A percentile compares a stretch with the other conserved stretches of the same genome.
Evolutionary conservation across 202 grass and related monocot genomes (phyloP).

Genomic region (Musa balbisiana): DNA sequence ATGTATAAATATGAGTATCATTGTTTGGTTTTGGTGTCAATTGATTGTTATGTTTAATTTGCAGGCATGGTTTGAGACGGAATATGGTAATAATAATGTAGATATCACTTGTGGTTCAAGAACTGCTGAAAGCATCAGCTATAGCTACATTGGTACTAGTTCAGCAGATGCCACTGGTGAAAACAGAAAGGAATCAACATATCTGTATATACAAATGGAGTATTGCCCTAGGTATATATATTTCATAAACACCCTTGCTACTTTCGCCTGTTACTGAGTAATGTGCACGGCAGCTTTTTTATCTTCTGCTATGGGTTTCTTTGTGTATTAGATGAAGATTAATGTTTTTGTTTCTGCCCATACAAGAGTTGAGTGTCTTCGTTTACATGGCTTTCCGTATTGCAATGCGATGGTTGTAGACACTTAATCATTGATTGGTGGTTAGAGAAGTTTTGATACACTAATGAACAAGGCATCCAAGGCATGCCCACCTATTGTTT

Average conservation of each 20-base stretch:
- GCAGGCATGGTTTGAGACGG: conserved; percentile 97
- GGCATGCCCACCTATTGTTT: too few species aligned
- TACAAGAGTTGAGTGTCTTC: too few species aligned
- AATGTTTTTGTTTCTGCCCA: too few species aligned
- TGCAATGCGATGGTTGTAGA: too few species aligned
- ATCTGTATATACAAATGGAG: conserved; percentile 99
- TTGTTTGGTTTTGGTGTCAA: not conserved
- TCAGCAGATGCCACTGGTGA: conserved; percentile 53
- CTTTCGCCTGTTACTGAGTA: not conserved
- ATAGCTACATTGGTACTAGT: conserved; percentile 52
- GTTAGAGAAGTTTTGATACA: too few species aligned
- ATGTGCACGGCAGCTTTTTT: not conserved
- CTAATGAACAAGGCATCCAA: too few species aligned
- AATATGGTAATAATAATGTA: conserved; percentile 57
- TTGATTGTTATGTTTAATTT: conserved; percentile 22
- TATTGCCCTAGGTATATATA: conserved; percentile 73
- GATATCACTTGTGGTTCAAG: conserved; percentile 46
- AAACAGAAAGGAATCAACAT: conserved; percentile 70
- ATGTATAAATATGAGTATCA: not conserved
- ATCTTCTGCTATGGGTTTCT: not conserved
- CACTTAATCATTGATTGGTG: too few species aligned
- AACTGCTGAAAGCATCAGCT: conserved; percentile 56
- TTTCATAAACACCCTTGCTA: not conserved
- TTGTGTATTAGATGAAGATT: not conserved
- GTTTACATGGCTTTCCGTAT: too few species aligned